Percentiles rank a stretch among this genome's conserved stretches.
Evolutionary conservation across 73 alveolate species (phyloP).

Genomic region (Paramecium caudatum): DNA sequence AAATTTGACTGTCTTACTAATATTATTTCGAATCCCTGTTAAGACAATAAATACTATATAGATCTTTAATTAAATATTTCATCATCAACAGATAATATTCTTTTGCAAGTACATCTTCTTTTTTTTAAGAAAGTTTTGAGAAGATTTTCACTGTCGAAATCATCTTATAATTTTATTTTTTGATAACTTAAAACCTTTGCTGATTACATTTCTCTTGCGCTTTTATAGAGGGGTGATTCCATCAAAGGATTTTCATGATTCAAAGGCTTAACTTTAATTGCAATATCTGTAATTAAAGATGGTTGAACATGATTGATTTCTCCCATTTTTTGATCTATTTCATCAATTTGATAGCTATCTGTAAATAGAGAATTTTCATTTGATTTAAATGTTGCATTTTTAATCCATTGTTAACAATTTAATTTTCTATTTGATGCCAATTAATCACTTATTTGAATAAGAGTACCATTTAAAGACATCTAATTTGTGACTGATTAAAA

Average conservation of each 20-base stretch:
- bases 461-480: not conserved
- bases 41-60: not conserved
- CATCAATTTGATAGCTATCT: not conserved
- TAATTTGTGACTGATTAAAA: not conserved
- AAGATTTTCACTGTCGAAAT: slow-evolving; percentile 7
- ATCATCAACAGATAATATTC: slow-evolving; percentile 74
- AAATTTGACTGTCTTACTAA: too few relatives aligned
- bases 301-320: slow-evolving; percentile 25
- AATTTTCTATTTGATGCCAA: not conserved
- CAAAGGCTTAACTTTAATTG: not conserved
- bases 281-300: not conserved
- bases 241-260: not conserved
- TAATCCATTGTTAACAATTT: slow-evolving; percentile 3
- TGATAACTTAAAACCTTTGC: slow-evolving; percentile 22
- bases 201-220: not conserved
- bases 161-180: slow-evolving; percentile 28
- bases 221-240: not conserved
- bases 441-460: not conserved
- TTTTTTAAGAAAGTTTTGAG: not conserved
- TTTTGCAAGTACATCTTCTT: slow-evolving; percentile 49
- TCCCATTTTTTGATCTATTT: not conserved
- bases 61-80: slow-evolving; percentile 70
- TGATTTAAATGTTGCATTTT: not conserved
- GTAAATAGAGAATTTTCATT: slow-evolving; percentile 20
- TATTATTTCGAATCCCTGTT: slow-evolving; percentile 53